Percentiles rank a stretch among this genome's conserved stretches.
phyloP scores from a whole-genome alignment of 371 early-diverging fungal genomes.

The Vavraia culicis region DNA sequence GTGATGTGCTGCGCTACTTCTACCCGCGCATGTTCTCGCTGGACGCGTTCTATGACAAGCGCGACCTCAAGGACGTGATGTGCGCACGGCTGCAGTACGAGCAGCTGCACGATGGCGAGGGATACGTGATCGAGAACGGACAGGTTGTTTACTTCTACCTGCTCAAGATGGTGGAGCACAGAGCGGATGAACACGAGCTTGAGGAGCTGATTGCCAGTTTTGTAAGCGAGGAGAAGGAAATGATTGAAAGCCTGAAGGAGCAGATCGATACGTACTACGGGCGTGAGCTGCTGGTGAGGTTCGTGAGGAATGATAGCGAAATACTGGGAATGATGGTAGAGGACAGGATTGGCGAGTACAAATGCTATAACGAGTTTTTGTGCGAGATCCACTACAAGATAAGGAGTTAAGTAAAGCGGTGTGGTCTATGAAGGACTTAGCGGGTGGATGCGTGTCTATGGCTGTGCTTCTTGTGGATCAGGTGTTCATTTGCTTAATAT shows the following conservation, averaged over 20 bases:
- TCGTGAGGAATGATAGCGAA: constrained; percentile 23
- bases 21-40: constrained; percentile 41
- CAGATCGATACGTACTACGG: constrained; percentile 10
- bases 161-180: constrained; percentile 33
- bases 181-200: constrained; percentile 15
- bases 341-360: constrained; percentile 31
- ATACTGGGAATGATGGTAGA: constrained; percentile 37
- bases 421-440: no score
- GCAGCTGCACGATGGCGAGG: constrained; percentile 30
- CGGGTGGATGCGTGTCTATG: no score
- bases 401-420: no score
- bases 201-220: constrained; percentile 2
- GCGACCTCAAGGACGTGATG: constrained; percentile 14
- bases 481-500: no score
- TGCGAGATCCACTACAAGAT: constrained; percentile 30
- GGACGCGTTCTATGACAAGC: constrained; percentile 34
- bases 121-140: constrained; percentile 40
- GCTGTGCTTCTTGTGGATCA: no score
- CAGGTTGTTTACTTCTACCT: constrained; percentile 36
- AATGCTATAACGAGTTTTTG: constrained; percentile 27
- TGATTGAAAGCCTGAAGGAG: constrained; percentile 8
- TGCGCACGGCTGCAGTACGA: constrained; percentile 22
- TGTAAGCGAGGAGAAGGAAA: background rate
- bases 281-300: constrained; percentile 2
- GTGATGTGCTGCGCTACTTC: constrained; percentile 37